Evolutionary conservation across 495 filamentous ascomycete genomes (phyloP).

Genomic region (Xylaria acuta): DNA sequence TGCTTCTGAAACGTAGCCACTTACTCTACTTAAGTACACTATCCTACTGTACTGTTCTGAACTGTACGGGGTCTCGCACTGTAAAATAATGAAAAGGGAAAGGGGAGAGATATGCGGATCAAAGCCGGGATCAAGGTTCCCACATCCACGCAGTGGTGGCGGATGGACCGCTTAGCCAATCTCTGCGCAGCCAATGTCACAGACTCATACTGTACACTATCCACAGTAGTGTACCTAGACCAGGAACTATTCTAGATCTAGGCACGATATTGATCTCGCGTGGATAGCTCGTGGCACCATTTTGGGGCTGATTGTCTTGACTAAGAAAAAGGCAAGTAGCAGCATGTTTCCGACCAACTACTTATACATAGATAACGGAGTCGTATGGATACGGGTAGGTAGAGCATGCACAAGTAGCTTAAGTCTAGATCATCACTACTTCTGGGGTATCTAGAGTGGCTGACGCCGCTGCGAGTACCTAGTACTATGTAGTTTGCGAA

Average conservation of each 20-base stretch:
- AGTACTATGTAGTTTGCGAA: neutral
- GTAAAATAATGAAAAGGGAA: neutral
- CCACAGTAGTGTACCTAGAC: neutral
- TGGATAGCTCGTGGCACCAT: neutral
- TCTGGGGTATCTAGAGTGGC: neutral
- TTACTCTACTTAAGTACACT: neutral
- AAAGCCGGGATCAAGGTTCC: constrained; percentile 13
- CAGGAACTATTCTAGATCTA: constrained; percentile 4
- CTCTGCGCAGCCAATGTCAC: constrained; percentile 1
- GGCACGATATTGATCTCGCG: neutral
- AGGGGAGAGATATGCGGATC: neutral
- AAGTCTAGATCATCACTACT: neutral
- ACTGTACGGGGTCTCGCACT: constrained; percentile 2
- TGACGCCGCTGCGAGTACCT: constrained; percentile 2
- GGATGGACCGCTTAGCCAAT: constrained; percentile 1
- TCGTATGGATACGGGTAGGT: neutral
- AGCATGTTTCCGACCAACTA: neutral
- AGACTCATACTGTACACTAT: neutral
- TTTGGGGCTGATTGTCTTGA: neutral
- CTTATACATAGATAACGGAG: neutral
- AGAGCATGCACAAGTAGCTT: no score
- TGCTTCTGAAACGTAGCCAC: constrained; percentile 10
- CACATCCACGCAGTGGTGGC: neutral
- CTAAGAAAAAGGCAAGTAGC: neutral
- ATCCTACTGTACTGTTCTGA: neutral